Conservation (phyloP, 768 basidiomycete genomes). For the Termitomyces sp. region DNA sequence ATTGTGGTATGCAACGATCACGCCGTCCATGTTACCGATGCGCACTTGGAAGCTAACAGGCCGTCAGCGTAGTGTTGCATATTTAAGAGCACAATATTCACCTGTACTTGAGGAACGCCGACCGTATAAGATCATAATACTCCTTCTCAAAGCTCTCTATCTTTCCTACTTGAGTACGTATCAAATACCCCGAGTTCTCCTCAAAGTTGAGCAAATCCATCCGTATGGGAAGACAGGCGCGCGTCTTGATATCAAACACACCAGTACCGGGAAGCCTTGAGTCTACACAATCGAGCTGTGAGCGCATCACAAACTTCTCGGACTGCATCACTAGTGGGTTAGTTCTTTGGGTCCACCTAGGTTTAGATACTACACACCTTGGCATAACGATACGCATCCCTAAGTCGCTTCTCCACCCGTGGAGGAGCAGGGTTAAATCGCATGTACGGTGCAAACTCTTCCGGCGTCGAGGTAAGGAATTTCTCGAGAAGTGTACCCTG, state of each 20-base stretch:
- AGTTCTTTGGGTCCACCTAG: background rate
- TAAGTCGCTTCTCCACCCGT: constrained; percentile 18
- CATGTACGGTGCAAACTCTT: constrained; percentile 56
- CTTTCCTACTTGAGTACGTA: constrained; percentile 55
- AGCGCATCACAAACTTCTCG: constrained; percentile 79
- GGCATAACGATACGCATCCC: constrained; percentile 84
- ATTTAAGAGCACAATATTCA: constrained; percentile 21
- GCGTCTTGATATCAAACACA: constrained; percentile 95
- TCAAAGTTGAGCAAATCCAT: constrained; percentile 81
- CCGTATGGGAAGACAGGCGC: constrained; percentile 80
- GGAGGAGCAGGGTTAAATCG: constrained; percentile 30
- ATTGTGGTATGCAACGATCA: constrained; percentile 85
- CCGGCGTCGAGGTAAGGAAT: constrained; percentile 63
- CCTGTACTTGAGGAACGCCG: constrained; percentile 94
- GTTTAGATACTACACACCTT: constrained; percentile 43
- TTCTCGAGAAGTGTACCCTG: constrained; percentile 90
- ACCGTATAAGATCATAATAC: constrained; percentile 90
- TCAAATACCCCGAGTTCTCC: constrained; percentile 77
- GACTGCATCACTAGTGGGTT: constrained; percentile 28
- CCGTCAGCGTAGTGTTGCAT: background rate
- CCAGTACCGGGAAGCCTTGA: constrained; percentile 79
- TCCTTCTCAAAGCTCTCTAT: constrained; percentile 87
- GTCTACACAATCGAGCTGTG: constrained; percentile 89
- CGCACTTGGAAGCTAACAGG: constrained; percentile 82
- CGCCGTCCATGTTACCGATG: constrained; percentile 96